A percentile compares a stretch with the other conserved stretches of the same genome.
phyloP scores from a whole-genome alignment of 768 basidiomycete species.

The Kwoniella sp. region DNA sequence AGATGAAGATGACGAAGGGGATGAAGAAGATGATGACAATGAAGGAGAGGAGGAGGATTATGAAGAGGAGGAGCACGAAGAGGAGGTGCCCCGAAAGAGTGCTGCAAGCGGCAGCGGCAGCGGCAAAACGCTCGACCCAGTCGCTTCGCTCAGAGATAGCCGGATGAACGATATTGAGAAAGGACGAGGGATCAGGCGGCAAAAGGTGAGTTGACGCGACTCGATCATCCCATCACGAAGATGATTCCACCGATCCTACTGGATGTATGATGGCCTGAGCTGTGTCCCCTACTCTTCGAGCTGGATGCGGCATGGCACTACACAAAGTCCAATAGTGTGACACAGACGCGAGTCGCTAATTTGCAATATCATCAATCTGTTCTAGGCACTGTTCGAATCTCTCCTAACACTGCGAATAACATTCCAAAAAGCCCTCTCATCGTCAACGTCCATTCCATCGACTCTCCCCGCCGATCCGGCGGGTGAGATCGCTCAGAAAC shows the following conservation, averaged over 20 bases:
- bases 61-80: slow-evolving; percentile 44
- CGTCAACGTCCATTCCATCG: slow-evolving; percentile 65
- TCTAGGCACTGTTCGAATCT: slow-evolving; percentile 78
- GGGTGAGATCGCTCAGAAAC: slow-evolving; percentile 22
- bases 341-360: neutral
- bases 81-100: slow-evolving; percentile 27
- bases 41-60: slow-evolving; percentile 26
- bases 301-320: too few species aligned
- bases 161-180: slow-evolving; percentile 61
- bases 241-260: too few species aligned
- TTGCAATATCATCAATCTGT: too few species aligned
- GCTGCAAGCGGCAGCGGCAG: neutral
- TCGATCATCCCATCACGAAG: neutral
- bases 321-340: neutral
- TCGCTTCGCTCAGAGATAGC: slow-evolving; percentile 45
- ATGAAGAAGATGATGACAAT: slow-evolving; percentile 15
- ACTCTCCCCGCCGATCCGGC: slow-evolving; percentile 23
- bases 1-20: slow-evolving; percentile 37
- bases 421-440: slow-evolving; percentile 76
- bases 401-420: slow-evolving; percentile 89
- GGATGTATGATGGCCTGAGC: too few species aligned
- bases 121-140: slow-evolving; percentile 40
- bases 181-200: slow-evolving; percentile 77
- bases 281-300: too few species aligned
- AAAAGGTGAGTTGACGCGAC: slow-evolving; percentile 65